These are phyloP conservation scores for Magnolia changhungtana DNA, from an alignment of 164 flowering plant species.

Conservation along the genomic window DNA sequence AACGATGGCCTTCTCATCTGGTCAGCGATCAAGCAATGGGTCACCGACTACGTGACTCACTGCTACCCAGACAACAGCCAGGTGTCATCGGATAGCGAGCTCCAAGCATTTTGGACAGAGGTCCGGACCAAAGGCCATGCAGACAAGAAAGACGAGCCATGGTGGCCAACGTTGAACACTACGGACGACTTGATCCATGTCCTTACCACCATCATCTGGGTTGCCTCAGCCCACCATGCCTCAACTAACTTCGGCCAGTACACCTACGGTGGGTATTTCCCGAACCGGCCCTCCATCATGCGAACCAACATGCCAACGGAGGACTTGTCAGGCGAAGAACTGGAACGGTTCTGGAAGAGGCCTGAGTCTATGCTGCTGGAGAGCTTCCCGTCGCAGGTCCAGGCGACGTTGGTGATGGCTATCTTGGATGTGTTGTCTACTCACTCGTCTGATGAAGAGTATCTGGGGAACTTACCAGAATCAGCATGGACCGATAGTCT, in stretches of 20 bases:
- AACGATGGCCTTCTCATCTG: constrained; percentile 29
- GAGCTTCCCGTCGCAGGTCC: constrained; percentile 32
- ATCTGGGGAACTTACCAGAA: constrained; percentile 27
- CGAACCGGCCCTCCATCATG: constrained; percentile 25
- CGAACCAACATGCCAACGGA: constrained; percentile 24
- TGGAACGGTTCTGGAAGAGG: constrained; percentile 16
- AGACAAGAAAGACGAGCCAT: constrained; percentile 33
- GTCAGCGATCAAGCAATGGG: constrained; percentile 28
- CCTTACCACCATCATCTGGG: constrained; percentile 36
- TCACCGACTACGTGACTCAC: constrained; percentile 21
- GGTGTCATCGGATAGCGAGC: constrained; percentile 24
- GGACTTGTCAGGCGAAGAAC: constrained; percentile 9
- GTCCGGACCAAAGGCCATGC: constrained; percentile 29
- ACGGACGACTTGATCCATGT: constrained; percentile 17
- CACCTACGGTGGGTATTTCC: constrained; percentile 26
- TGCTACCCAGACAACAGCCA: constrained; percentile 11
- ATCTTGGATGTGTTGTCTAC: constrained; percentile 32
- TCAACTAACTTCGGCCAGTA: constrained; percentile 40
- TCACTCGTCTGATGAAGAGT: constrained; percentile 45
- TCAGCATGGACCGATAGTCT: constrained; percentile 28
- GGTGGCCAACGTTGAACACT: constrained; percentile 35
- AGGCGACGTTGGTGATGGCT: constrained; percentile 38
- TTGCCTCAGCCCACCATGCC: constrained; percentile 30
- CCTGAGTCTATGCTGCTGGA: constrained; percentile 26
- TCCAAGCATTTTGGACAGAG: constrained; percentile 30